A percentile compares a stretch with the other conserved stretches of the same genome.
These are phyloP conservation scores for Phytophthora tentaculata DNA, from an alignment of 352 stramenopile genomes.

Conservation along the genomic window DNA sequence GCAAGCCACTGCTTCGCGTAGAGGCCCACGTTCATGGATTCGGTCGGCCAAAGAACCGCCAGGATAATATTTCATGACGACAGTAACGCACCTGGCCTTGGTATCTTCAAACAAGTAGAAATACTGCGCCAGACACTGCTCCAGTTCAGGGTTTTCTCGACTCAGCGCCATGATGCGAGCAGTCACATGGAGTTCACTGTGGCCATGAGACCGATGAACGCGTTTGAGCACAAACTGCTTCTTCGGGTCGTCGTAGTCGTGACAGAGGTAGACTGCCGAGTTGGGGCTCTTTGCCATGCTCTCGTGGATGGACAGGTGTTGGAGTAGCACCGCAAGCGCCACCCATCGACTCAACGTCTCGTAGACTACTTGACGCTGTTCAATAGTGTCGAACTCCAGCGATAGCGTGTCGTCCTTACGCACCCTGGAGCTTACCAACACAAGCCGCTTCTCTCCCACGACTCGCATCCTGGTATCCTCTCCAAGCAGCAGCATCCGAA, in stretches of 20 bases:
- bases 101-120: slow-evolving; percentile 66
- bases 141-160: slow-evolving; percentile 32
- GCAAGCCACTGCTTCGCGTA: slow-evolving; percentile 44
- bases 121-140: slow-evolving; percentile 59
- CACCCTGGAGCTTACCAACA: slow-evolving; percentile 59
- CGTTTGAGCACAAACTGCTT: slow-evolving; percentile 59
- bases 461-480: slow-evolving; percentile 51
- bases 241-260: slow-evolving; percentile 35
- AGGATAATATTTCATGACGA: slow-evolving; percentile 70
- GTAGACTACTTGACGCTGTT: slow-evolving; percentile 52
- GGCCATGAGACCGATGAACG: slow-evolving; percentile 41
- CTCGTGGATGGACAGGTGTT: slow-evolving; percentile 51
- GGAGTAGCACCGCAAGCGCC: slow-evolving; percentile 57
- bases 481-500: slow-evolving; percentile 63
- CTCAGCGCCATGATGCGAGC: slow-evolving; percentile 41
- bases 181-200: slow-evolving; percentile 53
- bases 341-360: slow-evolving; percentile 65
- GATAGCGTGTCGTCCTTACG: slow-evolving; percentile 61
- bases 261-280: slow-evolving; percentile 63
- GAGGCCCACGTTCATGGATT: slow-evolving; percentile 39
- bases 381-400: slow-evolving; percentile 52
- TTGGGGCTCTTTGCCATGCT: slow-evolving; percentile 58
- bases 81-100: slow-evolving; percentile 51
- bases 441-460: slow-evolving; percentile 52
- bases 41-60: slow-evolving; percentile 61